phyloP scores from a whole-genome alignment of 1,284 basidiomycete species.

The Rhodotorula mucilaginosa region DNA sequence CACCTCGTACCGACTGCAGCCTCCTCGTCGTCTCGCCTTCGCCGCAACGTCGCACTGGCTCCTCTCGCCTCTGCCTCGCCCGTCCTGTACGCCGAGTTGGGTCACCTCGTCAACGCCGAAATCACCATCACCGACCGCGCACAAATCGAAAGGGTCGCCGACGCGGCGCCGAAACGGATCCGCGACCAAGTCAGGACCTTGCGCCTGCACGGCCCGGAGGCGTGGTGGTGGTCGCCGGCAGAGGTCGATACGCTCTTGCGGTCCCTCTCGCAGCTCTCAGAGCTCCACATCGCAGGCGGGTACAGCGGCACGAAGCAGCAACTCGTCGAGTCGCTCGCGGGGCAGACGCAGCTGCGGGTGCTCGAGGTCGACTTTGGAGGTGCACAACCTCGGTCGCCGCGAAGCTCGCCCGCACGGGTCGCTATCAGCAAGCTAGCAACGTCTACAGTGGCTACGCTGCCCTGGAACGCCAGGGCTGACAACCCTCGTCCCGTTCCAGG shows the following conservation, averaged over 20 bases:
- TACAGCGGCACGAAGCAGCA: background rate
- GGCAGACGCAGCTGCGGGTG: background rate
- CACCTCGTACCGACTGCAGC: background rate
- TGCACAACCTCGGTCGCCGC: background rate
- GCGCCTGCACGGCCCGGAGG: background rate
- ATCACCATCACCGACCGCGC: background rate
- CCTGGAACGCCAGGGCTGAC: constrained; percentile 15
- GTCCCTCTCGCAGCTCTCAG: background rate
- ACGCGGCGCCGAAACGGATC: background rate
- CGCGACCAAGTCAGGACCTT: background rate
- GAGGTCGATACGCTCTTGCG: background rate
- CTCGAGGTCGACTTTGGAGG: constrained; percentile 9
- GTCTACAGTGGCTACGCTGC: background rate
- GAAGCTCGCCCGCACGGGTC: background rate
- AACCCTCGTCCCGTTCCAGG: background rate
- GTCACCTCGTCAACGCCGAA: background rate
- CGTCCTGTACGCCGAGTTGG: background rate
- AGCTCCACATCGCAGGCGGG: background rate
- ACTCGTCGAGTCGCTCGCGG: background rate
- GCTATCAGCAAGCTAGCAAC: too few species aligned
- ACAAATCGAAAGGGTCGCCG: background rate
- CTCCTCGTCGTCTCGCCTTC: background rate
- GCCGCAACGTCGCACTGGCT: background rate
- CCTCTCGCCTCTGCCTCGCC: background rate
- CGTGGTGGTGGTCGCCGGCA: background rate